Evolutionary conservation across 1,139 yeast species (phyloP).

Genomic region (Taphrina communis): DNA sequence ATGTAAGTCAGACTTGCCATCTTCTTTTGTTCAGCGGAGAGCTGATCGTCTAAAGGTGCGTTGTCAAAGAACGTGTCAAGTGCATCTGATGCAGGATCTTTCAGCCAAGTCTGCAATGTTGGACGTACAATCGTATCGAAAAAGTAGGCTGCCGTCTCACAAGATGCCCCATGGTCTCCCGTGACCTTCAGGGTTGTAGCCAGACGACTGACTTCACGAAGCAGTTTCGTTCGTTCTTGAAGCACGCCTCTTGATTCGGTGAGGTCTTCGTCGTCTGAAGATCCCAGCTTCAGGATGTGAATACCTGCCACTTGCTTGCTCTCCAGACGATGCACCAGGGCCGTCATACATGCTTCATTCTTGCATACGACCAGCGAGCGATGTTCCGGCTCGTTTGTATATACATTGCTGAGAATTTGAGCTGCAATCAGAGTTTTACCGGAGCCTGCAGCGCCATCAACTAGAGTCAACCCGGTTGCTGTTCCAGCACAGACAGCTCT

Average conservation of each 20-base stretch:
- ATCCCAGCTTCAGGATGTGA: neutral
- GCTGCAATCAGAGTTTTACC: conserved; percentile 55
- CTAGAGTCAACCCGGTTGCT: conserved; percentile 53
- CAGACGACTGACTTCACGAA: conserved; percentile 52
- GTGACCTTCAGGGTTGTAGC: conserved; percentile 53
- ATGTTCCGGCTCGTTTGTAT: conserved; percentile 50
- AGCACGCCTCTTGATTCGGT: neutral
- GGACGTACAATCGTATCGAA: conserved; percentile 51
- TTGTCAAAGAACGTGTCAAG: conserved; percentile 48
- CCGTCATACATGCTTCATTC: conserved; percentile 33
- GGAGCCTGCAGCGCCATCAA: conserved; percentile 59
- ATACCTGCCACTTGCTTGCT: neutral
- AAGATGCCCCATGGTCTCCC: conserved; percentile 57
- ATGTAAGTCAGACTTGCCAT: conserved; percentile 47
- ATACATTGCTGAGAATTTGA: conserved; percentile 48
- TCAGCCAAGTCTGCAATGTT: conserved; percentile 49
- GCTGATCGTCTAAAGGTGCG: conserved; percentile 44
- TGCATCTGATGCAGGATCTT: conserved; percentile 49
- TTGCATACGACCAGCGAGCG: conserved; percentile 54
- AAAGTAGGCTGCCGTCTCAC: conserved; percentile 56
- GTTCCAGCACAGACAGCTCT: conserved; percentile 54
- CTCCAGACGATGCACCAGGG: neutral
- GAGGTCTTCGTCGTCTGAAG: neutral
- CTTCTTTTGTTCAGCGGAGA: conserved; percentile 38
- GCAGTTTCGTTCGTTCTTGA: conserved; percentile 41